Base-by-base conservation (phyloP, 345 rosid genomes). In the Jatropha curcas region DNA sequence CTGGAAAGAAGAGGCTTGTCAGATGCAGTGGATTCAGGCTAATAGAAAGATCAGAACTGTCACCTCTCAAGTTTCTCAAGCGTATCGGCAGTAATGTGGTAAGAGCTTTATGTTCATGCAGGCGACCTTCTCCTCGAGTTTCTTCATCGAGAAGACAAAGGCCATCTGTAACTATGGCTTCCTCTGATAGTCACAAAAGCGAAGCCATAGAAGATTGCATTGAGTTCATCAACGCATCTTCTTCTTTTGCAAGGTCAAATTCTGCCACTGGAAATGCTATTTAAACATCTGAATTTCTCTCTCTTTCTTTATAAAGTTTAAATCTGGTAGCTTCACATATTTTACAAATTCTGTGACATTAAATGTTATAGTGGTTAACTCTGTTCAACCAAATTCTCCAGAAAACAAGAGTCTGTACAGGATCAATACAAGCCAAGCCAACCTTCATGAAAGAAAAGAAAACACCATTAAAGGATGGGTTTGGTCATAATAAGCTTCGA, bases 141-240 rank as follows among this genome's bases (percentile, higher is more conserved):
- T 70, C 86, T 67, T 84, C 86, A 20, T 76, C 88, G 1, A 78
- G 80, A 57, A 82, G 76, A 84, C 73, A 85, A 66, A 82, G 75
- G 56, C 71, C 85, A 27, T 76, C 68, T 20, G 79, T 75, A 51
- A n/a, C n/a, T n/a, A n/a, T n/a, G n/a, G 77, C 85, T 46, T 71
- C 87, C 30, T 58, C 81, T 27, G 96, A 93, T 77, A 68, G 84
- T 28, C 82, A 82, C n/a, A 86, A 90, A 78, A 83, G 74, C 69
- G 88, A 89, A 67, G 91, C 93, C 6, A 89, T 93, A 34, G 85
- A 91, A 39, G 97, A 90, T 72, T 93, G 98, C 82, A 93, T 93
- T 53, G 81, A 89, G 73, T 93, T 91, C 82, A 89, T 93, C 51
- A 87, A 93, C 79, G n/a, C n/a, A n/a, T 86, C 96, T 0, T 60